Conservation (phyloP, 1,284 basidiomycete species). For the Tylopilus orsonianus region DNA sequence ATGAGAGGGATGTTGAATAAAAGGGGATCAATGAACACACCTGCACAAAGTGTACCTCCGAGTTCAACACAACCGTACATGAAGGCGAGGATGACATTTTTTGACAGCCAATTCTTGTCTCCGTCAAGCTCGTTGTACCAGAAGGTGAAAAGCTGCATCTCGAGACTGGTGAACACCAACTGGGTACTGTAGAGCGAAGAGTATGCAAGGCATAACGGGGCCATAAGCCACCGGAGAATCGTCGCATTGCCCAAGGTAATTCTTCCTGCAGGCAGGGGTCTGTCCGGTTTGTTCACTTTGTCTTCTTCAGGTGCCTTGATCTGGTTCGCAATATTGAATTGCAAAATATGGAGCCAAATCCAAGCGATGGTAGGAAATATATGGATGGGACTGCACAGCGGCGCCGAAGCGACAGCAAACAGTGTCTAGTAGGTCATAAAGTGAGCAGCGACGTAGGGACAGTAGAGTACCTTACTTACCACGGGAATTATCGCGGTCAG, state of each 20-base stretch:
- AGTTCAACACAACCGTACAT: slow-evolving; percentile 40
- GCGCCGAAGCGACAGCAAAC: slow-evolving; percentile 38
- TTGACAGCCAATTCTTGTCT: slow-evolving; percentile 38
- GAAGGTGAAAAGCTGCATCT: slow-evolving; percentile 31
- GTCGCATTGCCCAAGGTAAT: slow-evolving; percentile 35
- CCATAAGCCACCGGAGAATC: slow-evolving; percentile 38
- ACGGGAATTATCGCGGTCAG: slow-evolving; percentile 41
- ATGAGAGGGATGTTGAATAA: background rate
- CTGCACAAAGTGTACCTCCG: slow-evolving; percentile 39
- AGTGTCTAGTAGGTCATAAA: slow-evolving; percentile 31
- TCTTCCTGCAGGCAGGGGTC: slow-evolving; percentile 41
- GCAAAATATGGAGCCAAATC: slow-evolving; percentile 45
- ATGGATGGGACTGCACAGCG: slow-evolving; percentile 19
- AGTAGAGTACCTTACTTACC: slow-evolving; percentile 26
- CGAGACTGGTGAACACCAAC: slow-evolving; percentile 33
- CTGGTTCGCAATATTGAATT: slow-evolving; percentile 46
- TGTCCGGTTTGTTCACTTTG: slow-evolving; percentile 38
- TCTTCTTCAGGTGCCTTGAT: slow-evolving; percentile 41
- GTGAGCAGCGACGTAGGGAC: background rate
- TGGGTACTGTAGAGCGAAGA: slow-evolving; percentile 35
- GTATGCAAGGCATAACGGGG: slow-evolving; percentile 35
- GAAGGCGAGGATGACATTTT: slow-evolving; percentile 38
- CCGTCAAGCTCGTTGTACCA: slow-evolving; percentile 40
- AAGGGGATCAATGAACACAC: slow-evolving; percentile 22
- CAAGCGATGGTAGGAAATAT: slow-evolving; percentile 36